Evolutionary conservation across 2,329 filamentous ascomycete genomes (phyloP).

Genomic region (Fusarium transvaalense): DNA sequence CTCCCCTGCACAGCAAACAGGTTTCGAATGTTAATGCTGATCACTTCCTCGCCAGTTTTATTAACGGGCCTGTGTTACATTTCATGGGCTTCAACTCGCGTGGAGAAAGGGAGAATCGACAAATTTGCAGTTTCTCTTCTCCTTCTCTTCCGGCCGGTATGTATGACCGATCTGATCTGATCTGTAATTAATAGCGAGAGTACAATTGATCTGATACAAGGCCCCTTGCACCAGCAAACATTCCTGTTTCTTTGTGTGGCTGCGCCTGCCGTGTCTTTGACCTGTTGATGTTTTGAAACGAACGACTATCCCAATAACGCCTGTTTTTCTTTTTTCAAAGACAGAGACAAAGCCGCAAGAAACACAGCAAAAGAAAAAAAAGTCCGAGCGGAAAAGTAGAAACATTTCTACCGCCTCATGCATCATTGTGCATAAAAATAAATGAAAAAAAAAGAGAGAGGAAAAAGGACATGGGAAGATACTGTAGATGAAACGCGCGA

Average conservation of each 20-base stretch:
- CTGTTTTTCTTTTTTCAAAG: background rate
- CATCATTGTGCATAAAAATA: slow-evolving; percentile 13
- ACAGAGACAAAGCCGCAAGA: background rate
- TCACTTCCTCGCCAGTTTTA: slow-evolving; percentile 10
- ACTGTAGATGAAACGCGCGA: slow-evolving; percentile 36
- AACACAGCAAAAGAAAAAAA: slow-evolving; percentile 1
- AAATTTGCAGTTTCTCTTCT: slow-evolving; percentile 11
- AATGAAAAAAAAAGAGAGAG: background rate
- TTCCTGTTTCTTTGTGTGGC: slow-evolving; percentile 19
- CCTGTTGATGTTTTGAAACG: slow-evolving; percentile 8
- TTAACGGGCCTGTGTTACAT: slow-evolving; percentile 23
- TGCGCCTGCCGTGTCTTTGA: slow-evolving; percentile 14
- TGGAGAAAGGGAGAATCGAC: background rate
- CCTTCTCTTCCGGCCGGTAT: slow-evolving; percentile 1
- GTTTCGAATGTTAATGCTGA: background rate
- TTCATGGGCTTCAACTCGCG: slow-evolving; percentile 2
- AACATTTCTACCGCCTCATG: slow-evolving; percentile 1
- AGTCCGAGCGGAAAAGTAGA: background rate
- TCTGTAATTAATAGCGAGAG: background rate
- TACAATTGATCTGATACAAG: slow-evolving; percentile 15
- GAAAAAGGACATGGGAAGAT: background rate
- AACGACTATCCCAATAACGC: background rate
- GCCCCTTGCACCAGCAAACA: slow-evolving; percentile 13
- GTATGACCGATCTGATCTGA: slow-evolving; percentile 31
- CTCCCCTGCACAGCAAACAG: slow-evolving; percentile 20